Percentiles rank a stretch among this genome's conserved stretches.
Conservation (phyloP, 768 basidiomycete genomes). For the Gymnopilus junonius region DNA sequence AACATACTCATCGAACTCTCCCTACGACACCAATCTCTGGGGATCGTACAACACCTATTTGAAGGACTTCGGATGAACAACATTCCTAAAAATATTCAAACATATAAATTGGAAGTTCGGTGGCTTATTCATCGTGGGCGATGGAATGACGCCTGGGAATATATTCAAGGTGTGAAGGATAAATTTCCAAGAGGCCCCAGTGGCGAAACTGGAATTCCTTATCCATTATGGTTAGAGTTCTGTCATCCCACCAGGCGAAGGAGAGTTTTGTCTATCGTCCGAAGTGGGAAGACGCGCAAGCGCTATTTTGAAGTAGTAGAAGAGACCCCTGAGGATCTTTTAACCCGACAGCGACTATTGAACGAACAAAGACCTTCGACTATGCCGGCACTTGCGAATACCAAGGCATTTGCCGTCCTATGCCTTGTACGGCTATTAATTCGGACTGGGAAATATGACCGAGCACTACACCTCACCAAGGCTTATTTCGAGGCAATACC, state of each 20-base stretch:
- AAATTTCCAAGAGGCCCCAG: conserved; percentile 10
- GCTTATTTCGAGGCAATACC: conserved; percentile 58
- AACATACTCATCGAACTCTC: conserved; percentile 51
- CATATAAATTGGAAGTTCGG: conserved; percentile 59
- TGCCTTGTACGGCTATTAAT: conserved; percentile 53
- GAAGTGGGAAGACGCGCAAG: conserved; percentile 5
- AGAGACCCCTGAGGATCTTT: conserved; percentile 7
- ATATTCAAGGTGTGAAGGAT: conserved; percentile 32
- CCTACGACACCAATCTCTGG: conserved; percentile 53
- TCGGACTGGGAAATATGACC: conserved; percentile 36
- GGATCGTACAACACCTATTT: conserved; percentile 50
- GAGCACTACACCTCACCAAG: conserved; percentile 49
- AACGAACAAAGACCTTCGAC: conserved; percentile 17
- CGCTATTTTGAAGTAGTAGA: conserved; percentile 5
- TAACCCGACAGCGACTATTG: conserved; percentile 19
- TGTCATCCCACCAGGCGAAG: conserved; percentile 45
- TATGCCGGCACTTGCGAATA: conserved; percentile 32
- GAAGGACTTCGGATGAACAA: conserved; percentile 47
- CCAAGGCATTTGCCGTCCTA: conserved; percentile 47
- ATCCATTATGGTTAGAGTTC: conserved; percentile 66
- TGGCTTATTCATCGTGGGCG: conserved; percentile 57
- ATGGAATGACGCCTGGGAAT: conserved; percentile 64
- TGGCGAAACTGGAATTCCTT: conserved; percentile 34
- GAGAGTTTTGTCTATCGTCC: conserved; percentile 18
- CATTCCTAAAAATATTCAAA: conserved; percentile 53